Percentiles rank a stretch among this genome's conserved stretches.
phyloP scores from a whole-genome alignment of 164 flowering plant species.

The Stephania cephalantha region DNA sequence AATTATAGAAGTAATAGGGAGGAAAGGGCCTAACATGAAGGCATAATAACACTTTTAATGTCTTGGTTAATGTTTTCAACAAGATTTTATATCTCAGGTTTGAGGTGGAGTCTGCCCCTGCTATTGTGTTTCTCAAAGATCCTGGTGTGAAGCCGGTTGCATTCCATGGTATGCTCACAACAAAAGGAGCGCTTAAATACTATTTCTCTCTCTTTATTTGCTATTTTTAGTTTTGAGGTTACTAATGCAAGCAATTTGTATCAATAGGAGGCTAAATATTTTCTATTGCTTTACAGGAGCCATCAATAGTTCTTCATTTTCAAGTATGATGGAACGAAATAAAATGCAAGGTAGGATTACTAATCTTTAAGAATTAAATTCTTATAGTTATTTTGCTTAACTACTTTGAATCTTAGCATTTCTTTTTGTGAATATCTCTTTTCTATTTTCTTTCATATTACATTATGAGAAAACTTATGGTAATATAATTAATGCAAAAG shows the following conservation, averaged over 20 bases:
- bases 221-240: neutral
- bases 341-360: slow-evolving; percentile 58
- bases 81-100: slow-evolving; percentile 36
- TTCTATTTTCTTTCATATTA: neutral
- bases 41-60: no score
- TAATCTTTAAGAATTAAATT: neutral
- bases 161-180: slow-evolving; percentile 47
- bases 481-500: neutral
- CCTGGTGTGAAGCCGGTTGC: slow-evolving; percentile 82
- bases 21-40: no score
- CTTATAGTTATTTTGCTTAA: neutral
- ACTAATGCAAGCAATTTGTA: neutral
- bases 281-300: slow-evolving; percentile 42
- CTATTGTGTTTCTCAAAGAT: slow-evolving; percentile 75
- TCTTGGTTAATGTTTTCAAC: no score
- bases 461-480: neutral
- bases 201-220: neutral
- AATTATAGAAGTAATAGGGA: no score
- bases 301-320: slow-evolving; percentile 47
- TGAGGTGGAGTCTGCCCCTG: slow-evolving; percentile 94
- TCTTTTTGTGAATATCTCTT: neutral
- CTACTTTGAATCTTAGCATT: neutral
- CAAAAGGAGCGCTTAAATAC: no score
- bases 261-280: neutral
- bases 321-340: slow-evolving; percentile 64